phyloP scores from a whole-genome alignment of 1,284 basidiomycete genomes.

The Naganishia sp. region DNA sequence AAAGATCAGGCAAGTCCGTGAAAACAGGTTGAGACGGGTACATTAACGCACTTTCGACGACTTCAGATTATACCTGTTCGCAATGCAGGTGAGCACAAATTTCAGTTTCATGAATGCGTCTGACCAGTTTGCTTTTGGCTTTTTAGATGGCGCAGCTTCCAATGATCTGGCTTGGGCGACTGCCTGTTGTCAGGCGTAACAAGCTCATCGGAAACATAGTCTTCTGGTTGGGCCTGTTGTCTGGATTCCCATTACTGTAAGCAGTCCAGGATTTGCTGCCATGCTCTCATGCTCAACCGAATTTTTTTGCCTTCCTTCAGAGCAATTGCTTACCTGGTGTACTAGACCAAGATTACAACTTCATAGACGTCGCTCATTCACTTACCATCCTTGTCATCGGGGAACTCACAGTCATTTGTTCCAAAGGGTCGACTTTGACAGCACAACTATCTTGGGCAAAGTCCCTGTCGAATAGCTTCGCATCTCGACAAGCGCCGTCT shows the following conservation, averaged over 20 bases:
- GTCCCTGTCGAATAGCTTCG: too few species aligned
- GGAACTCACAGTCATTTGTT: too few species aligned
- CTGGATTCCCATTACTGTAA: slow-evolving; percentile 89
- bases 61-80: slow-evolving; percentile 71
- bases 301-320: slow-evolving; percentile 21
- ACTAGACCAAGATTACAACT: slow-evolving; percentile 9
- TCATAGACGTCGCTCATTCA: not conserved
- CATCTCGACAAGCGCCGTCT: too few species aligned
- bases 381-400: not conserved
- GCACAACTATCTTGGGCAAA: too few species aligned
- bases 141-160: slow-evolving; percentile 84
- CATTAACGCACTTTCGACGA: not conserved
- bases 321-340: slow-evolving; percentile 40
- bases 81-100: slow-evolving; percentile 58
- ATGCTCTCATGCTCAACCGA: not conserved
- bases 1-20: slow-evolving; percentile 63
- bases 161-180: slow-evolving; percentile 76
- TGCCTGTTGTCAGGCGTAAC: slow-evolving; percentile 74
- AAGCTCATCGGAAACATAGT: slow-evolving; percentile 71
- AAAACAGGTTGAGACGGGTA: too few species aligned
- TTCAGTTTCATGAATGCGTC: too few species aligned
- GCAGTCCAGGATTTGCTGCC: slow-evolving; percentile 56
- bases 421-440: too few species aligned
- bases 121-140: slow-evolving; percentile 14
- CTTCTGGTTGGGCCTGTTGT: slow-evolving; percentile 82